phyloP scores from a whole-genome alignment of 345 rosid species.

The Arabis alpina region DNA sequence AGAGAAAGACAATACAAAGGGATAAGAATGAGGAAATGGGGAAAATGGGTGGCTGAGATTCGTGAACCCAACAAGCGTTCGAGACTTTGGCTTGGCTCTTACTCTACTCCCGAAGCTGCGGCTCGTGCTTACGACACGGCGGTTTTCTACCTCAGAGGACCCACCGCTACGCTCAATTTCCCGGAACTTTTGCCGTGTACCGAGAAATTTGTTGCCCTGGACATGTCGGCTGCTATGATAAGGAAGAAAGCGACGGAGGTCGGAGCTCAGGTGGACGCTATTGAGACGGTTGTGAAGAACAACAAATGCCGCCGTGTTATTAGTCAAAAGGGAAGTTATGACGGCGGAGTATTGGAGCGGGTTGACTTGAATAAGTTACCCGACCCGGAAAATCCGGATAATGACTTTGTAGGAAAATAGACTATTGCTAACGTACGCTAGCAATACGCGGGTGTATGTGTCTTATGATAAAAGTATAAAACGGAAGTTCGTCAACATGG shows the following conservation, averaged over 20 bases:
- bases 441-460: too few species aligned
- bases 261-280: constrained; percentile 85
- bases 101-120: constrained; percentile 89
- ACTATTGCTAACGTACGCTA: constrained; percentile 20
- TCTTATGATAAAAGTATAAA: too few species aligned
- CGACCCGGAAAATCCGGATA: constrained; percentile 75
- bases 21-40: constrained; percentile 99
- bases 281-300: constrained; percentile 47
- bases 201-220: constrained; percentile 42
- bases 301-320: constrained; percentile 40
- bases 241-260: constrained; percentile 86
- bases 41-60: constrained; percentile 98
- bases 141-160: constrained; percentile 82
- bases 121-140: constrained; percentile 97
- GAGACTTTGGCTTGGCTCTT: constrained; percentile 95
- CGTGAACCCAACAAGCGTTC: constrained; percentile 95
- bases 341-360: constrained; percentile 50
- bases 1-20: constrained; percentile 74
- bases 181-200: constrained; percentile 69
- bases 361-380: constrained; percentile 90
- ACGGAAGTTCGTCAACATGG: too few species aligned
- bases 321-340: constrained; percentile 26
- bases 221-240: constrained; percentile 76
- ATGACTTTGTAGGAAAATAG: constrained; percentile 39
- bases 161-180: constrained; percentile 74